Conservation (phyloP, 192 early-diverging fungal genomes). For the Umbelopsis vinacea region DNA sequence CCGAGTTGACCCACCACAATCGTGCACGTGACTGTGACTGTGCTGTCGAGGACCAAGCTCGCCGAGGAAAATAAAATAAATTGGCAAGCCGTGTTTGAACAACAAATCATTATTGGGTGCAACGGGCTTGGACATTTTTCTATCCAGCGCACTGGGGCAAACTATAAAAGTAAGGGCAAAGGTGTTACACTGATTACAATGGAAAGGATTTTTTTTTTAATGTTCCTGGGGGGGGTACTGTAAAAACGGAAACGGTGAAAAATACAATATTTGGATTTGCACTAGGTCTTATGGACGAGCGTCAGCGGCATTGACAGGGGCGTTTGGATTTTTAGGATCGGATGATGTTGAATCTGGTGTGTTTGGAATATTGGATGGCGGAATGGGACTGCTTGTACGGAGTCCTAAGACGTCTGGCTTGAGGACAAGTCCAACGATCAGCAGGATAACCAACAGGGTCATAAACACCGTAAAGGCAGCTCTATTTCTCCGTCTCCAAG, state of each 20-base stretch:
- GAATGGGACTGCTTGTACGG: not conserved
- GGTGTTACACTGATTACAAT: too few species aligned
- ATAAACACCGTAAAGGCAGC: conserved; percentile 10
- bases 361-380: not conserved
- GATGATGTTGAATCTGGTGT: not conserved
- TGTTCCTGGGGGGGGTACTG: too few species aligned
- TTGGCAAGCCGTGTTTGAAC: too few species aligned
- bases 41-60: too few species aligned
- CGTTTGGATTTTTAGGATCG: not conserved
- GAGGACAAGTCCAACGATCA: not conserved
- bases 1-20: too few species aligned
- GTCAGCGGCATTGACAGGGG: conserved; percentile 8
- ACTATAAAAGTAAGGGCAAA: too few species aligned
- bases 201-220: too few species aligned
- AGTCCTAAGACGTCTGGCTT: conserved; percentile 15
- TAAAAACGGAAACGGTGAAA: not conserved
- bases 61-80: too few species aligned
- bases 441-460: not conserved
- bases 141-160: too few species aligned
- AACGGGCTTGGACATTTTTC: too few species aligned
- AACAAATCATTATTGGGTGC: too few species aligned
- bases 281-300: not conserved
- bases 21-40: too few species aligned
- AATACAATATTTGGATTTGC: conserved; percentile 17
- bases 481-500: not conserved